Percentiles rank a stretch among this genome's conserved stretches.
phyloP scores from a whole-genome alignment of 176 grass and related monocot species.

The Bromus sterilis region DNA sequence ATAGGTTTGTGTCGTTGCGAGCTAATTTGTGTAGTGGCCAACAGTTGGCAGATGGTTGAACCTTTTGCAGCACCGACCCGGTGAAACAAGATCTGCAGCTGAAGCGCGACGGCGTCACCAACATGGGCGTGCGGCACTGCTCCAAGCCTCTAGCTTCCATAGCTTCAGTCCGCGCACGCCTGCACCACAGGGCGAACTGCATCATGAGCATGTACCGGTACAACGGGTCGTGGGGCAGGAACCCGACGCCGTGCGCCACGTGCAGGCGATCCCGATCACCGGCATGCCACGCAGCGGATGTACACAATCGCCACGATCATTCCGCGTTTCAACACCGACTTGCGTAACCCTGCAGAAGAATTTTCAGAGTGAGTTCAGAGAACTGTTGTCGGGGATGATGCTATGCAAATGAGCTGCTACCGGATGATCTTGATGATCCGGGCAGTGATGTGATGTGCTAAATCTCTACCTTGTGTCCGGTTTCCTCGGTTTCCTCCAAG shows the following conservation, averaged over 20 bases:
- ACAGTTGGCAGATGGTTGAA: too few relatives aligned
- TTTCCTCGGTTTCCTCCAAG: constrained; percentile 93
- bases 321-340: constrained; percentile 36
- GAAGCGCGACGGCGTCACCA: too few relatives aligned
- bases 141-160: too few relatives aligned
- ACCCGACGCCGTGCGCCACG: constrained; percentile 43
- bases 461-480: constrained; percentile 44
- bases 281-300: constrained; percentile 65
- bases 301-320: constrained; percentile 51
- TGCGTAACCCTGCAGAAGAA: constrained; percentile 37
- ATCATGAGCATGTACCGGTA: constrained; percentile 83
- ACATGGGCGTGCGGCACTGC: too few relatives aligned
- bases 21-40: too few relatives aligned
- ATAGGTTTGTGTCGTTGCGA: too few relatives aligned
- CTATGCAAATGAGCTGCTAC: not conserved
- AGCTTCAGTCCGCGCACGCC: too few relatives aligned
- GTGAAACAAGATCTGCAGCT: too few relatives aligned
- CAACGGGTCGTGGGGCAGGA: constrained; percentile 60
- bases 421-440: not conserved
- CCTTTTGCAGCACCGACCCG: too few relatives aligned
- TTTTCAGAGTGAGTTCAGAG: not conserved
- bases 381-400: not conserved
- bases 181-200: constrained; percentile 73
- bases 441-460: not conserved
- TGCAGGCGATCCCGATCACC: constrained; percentile 44